These are phyloP conservation scores for Fomitiporia mediterranea DNA, from an alignment of 1,284 basidiomycete species.

Conservation along the genomic window DNA sequence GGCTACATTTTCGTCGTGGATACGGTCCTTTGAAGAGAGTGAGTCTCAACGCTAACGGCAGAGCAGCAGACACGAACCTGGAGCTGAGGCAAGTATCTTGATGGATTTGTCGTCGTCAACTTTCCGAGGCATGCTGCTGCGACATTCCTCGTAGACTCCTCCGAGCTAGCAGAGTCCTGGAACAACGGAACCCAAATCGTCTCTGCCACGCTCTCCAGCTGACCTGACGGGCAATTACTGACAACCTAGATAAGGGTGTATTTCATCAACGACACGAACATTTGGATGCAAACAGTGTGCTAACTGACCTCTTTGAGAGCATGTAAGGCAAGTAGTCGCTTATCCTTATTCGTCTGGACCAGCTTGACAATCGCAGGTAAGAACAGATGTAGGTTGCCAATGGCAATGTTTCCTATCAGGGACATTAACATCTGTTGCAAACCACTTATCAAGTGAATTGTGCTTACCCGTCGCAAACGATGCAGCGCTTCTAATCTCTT, in stretches of 20 bases:
- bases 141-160: slow-evolving; percentile 91
- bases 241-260: slow-evolving; percentile 62
- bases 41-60: slow-evolving; percentile 4
- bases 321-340: slow-evolving; percentile 80
- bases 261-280: not conserved
- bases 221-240: slow-evolving; percentile 79
- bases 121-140: slow-evolving; percentile 97
- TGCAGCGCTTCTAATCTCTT: slow-evolving; percentile 83
- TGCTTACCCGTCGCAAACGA: slow-evolving; percentile 83
- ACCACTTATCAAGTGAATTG: not conserved
- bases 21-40: slow-evolving; percentile 46
- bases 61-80: slow-evolving; percentile 49
- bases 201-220: slow-evolving; percentile 83
- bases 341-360: slow-evolving; percentile 73
- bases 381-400: slow-evolving; percentile 84
- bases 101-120: slow-evolving; percentile 86
- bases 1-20: slow-evolving; percentile 61
- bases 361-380: slow-evolving; percentile 82
- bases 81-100: slow-evolving; percentile 86
- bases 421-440: slow-evolving; percentile 8
- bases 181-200: slow-evolving; percentile 89
- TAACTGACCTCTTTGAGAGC: slow-evolving; percentile 84
- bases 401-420: slow-evolving; percentile 81
- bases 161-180: slow-evolving; percentile 76
- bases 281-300: not conserved